Conservation (phyloP, 1,139 yeast species). For the Geotrichum candidum region DNA sequence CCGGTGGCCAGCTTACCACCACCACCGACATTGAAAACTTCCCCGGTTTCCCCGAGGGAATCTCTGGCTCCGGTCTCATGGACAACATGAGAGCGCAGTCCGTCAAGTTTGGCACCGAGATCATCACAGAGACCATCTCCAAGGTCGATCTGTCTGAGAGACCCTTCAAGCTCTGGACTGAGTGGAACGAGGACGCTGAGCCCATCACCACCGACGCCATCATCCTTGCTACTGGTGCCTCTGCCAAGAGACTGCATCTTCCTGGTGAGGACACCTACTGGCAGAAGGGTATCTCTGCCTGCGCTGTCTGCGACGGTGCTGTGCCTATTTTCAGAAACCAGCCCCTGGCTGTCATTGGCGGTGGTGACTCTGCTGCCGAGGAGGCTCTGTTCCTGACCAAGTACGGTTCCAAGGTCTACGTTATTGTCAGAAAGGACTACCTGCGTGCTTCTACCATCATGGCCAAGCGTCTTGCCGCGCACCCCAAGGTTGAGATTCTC, state of each 20-base stretch:
- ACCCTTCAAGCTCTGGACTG: constrained; percentile 97
- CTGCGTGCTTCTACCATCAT: constrained; percentile 92
- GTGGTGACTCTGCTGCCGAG: constrained; percentile 99
- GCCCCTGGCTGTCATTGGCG: constrained; percentile 95
- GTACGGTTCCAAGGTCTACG: constrained; percentile 90
- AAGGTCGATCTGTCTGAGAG: constrained; percentile 78
- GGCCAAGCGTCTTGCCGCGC: constrained; percentile 83
- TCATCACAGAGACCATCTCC: constrained; percentile 89
- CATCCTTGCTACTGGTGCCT: constrained; percentile 93
- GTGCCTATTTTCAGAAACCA: constrained; percentile 97
- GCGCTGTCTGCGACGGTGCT: constrained; percentile 99
- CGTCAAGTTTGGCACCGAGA: constrained; percentile 79
- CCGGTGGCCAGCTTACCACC: constrained; percentile 97
- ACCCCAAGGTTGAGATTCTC: constrained; percentile 84
- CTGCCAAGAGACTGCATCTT: constrained; percentile 85
- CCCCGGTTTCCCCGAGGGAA: constrained; percentile 97
- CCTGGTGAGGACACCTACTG: constrained; percentile 98
- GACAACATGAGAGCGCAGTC: constrained; percentile 90
- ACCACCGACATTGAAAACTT: constrained; percentile 93
- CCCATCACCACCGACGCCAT: constrained; percentile 91
- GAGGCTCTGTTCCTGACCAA: constrained; percentile 95
- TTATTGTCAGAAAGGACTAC: constrained; percentile 88
- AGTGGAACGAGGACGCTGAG: constrained; percentile 73
- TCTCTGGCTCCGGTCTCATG: constrained; percentile 82
- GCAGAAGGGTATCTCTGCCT: constrained; percentile 98